Evolutionary conservation across 2,329 filamentous ascomycete genomes (phyloP), one percentile per base, ranked within the genome.

Genomic region (Anthostomella pinea): DNA sequence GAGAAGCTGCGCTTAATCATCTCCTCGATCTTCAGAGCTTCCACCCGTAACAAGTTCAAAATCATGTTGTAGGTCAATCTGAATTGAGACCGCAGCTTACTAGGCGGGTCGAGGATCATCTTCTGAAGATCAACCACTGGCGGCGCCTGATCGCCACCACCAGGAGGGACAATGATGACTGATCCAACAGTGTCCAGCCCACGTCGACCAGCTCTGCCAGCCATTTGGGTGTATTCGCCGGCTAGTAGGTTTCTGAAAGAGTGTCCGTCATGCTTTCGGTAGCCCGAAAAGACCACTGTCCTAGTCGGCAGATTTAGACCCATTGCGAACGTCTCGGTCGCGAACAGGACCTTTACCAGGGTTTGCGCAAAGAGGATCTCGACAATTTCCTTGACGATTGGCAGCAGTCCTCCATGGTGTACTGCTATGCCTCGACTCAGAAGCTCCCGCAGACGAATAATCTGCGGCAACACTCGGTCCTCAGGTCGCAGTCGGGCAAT

Each of bases 1-100:
- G 91, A 96, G 71, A 98, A 98, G 62, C 90, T 96, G 49, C 93
- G 85, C 74, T 98, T 98, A 70, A 98, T 98, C 93, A 98, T 98
- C 65, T 98, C 93, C 62, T 98, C 93, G 52, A 98, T 97, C 68
- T 96, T 97, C 48, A 98, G 68, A 3, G 93, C 93, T 63, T 98
- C 93, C 2, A 98, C 93, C 22, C 93, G 84, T 31, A 98, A 72
- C 20, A 98, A 72, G 57, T 97, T 98, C 19, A 98, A 70, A 43
- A 98, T 98, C 93, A 98, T 98, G 66, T 97, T 98, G 71, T 98
- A 98, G 0, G 94, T 98, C 30, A 98, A 72, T 43, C 93, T 81
- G 72, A 98, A 98, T 58, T 98, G 93, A 6, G 91, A 97, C 30
- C 89, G 81, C 31, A 98, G 75, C 66, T 97, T 97, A 17, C 89